These are phyloP conservation scores for Nasturtium officinale DNA, from an alignment of 345 rosid genomes.

Conservation along the genomic window DNA sequence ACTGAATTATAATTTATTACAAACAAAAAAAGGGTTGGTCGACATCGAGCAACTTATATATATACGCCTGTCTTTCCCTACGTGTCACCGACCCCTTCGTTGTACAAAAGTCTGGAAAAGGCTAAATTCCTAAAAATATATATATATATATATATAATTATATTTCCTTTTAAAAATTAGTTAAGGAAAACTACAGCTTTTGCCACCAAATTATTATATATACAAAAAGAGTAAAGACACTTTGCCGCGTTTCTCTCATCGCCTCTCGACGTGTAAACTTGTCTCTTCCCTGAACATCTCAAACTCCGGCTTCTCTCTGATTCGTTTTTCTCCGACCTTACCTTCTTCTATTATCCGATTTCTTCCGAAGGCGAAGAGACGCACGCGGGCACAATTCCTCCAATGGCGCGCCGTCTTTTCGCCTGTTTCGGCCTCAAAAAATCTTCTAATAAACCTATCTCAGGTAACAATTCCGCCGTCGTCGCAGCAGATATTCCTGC, in stretches of 20 bases:
- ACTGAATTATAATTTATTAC: too few relatives aligned
- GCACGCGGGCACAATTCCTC: conserved; percentile 4
- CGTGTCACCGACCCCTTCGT: conserved; percentile 48
- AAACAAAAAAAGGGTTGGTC: too few relatives aligned
- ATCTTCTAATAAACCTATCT: conserved; percentile 20
- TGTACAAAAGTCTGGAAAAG: background rate
- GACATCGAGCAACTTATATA: conserved; percentile 7
- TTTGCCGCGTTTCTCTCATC: conserved; percentile 56
- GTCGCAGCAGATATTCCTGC: conserved; percentile 40
- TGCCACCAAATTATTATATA: conserved; percentile 19
- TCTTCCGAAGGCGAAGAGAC: conserved; percentile 37
- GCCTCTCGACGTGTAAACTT: conserved; percentile 36
- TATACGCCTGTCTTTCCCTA: conserved; percentile 13
- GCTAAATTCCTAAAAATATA: background rate
- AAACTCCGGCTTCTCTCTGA: conserved; percentile 4
- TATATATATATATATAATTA: background rate
- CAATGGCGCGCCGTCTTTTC: conserved; percentile 76
- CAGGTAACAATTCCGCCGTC: conserved; percentile 36
- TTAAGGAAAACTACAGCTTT: conserved; percentile 18
- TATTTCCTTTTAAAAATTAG: background rate
- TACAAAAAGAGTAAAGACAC: conserved; percentile 1
- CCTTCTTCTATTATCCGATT: conserved; percentile 18
- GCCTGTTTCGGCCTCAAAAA: conserved; percentile 58
- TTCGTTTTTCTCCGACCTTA: conserved; percentile 20
- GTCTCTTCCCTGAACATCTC: conserved; percentile 21